Base-by-base conservation (phyloP, 176 grass and related monocot genomes). In the Phoenix dactylifera region DNA sequence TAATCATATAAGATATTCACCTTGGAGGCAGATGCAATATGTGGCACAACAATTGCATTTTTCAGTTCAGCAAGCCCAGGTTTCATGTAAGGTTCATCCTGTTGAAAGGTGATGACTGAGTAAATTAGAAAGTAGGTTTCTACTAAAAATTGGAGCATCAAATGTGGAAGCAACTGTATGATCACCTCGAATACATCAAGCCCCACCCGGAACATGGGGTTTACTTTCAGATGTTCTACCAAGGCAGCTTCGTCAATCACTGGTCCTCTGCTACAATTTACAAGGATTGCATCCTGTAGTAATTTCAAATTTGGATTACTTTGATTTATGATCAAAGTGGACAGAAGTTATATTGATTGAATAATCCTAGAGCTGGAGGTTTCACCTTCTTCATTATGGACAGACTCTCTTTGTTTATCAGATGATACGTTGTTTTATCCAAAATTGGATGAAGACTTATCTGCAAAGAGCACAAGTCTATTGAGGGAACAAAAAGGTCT, bases 341-440 rank as follows among this genome's bases (percentile, higher is more conserved):
- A 44, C 10, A 44, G 7, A 12, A 44, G 35, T 44, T 44, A 44
- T 14, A 44, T 0, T 14, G 1, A 44, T 44, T 44, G 10, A 44
- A 44, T 44, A 44, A 44, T 44, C 35, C 10, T 44, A 44, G 6
- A 44, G 35, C 35, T 32, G 24, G 44, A 53, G 55, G 26, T 22
- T 57, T 62, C 65, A 89, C 86, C 87, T 91, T 91, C 72, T 97
- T 91, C 92, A 91, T 97, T 62, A 97, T 91, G 52, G 87, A 81
- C 54, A 97, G 70, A 29, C 87, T 77, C 26, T 91, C 92, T 14
- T 83, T 89, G 75, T 97, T 97, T 70, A 97, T 90, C 55, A 97
- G 87, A 75, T 91, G 92, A 68, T 97, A 97, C 22, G 92, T 97
- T 28, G 92, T 97, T 79, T 97, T 97, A 81, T 97, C 92, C 66